Conservation (phyloP, 257 asterid genomes). For the Jacaranda mimosifolia region DNA sequence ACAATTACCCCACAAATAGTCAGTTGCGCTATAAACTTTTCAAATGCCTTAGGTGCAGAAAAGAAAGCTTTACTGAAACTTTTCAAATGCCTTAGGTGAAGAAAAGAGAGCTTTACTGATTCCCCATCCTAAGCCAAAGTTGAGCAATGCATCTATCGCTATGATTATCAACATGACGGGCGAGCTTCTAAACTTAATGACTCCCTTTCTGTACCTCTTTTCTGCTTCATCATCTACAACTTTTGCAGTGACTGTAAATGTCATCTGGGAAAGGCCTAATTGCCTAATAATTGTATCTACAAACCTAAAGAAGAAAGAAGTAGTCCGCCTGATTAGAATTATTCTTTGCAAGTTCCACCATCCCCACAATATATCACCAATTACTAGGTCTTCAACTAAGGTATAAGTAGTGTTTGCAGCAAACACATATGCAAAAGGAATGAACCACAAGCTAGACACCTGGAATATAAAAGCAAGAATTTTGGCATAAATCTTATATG, state of each 20-base stretch:
- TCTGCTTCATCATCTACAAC: constrained; percentile 55
- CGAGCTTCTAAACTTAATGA: constrained; percentile 70
- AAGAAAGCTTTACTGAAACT: constrained; percentile 34
- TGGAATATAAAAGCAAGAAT: constrained; percentile 20
- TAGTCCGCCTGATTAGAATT: constrained; percentile 56
- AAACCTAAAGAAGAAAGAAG: constrained; percentile 58
- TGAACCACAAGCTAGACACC: constrained; percentile 66
- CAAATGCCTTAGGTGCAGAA: neutral
- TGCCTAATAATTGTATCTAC: constrained; percentile 52
- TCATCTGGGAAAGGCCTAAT: constrained; percentile 58
- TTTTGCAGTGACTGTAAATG: constrained; percentile 66
- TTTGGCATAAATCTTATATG: too few species aligned
- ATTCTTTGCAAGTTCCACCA: constrained; percentile 82
- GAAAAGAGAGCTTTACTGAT: constrained; percentile 36
- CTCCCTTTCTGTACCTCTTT: constrained; percentile 59
- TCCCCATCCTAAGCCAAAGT: constrained; percentile 57
- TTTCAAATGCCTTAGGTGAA: neutral
- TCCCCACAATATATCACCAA: constrained; percentile 56
- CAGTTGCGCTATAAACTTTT: constrained; percentile 29
- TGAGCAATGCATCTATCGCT: constrained; percentile 63
- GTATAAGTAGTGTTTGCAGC: constrained; percentile 38
- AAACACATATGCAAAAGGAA: constrained; percentile 60
- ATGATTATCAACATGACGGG: constrained; percentile 54
- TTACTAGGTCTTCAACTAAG: constrained; percentile 50
- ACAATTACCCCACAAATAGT: constrained; percentile 37